phyloP scores from a whole-genome alignment of 768 basidiomycete species.

The Termitomyces sp. region DNA sequence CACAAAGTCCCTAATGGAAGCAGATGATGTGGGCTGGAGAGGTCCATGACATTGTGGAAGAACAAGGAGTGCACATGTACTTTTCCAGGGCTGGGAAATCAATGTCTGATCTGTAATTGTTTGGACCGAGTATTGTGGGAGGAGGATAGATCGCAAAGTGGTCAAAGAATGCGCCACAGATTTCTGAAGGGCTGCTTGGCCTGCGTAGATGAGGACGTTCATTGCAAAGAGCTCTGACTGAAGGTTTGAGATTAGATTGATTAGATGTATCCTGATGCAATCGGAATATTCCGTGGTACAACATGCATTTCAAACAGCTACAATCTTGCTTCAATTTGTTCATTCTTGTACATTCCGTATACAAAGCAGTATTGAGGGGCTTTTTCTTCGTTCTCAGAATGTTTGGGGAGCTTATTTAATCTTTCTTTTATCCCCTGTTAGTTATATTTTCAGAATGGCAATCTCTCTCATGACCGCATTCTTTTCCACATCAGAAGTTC shows the following conservation, averaged over 20 bases:
- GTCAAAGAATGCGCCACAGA: conserved; percentile 37
- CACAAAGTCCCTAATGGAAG: conserved; percentile 53
- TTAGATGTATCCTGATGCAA: background rate
- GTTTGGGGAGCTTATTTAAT: background rate
- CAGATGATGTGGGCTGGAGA: conserved; percentile 29
- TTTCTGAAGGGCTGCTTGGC: conserved; percentile 48
- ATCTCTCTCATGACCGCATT: background rate
- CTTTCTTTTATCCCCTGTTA: background rate
- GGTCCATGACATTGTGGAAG: conserved; percentile 57
- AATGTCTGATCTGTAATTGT: conserved; percentile 53
- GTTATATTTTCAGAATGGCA: background rate
- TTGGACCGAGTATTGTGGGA: conserved; percentile 77
- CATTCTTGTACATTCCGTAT: background rate
- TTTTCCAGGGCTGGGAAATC: conserved; percentile 68
- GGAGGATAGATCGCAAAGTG: conserved; percentile 49
- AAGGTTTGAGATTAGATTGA: background rate
- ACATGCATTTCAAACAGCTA: background rate
- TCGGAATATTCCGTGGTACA: background rate
- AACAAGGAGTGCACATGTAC: conserved; percentile 72
- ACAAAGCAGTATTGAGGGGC: background rate
- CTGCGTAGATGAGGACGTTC: conserved; percentile 74
- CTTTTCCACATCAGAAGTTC: background rate
- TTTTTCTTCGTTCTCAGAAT: background rate
- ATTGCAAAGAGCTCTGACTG: conserved; percentile 26
- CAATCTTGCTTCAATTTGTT: background rate